These are phyloP conservation scores for Fusarium bulbicola DNA, from an alignment of 2,329 filamentous ascomycete species.

Conservation along the genomic window DNA sequence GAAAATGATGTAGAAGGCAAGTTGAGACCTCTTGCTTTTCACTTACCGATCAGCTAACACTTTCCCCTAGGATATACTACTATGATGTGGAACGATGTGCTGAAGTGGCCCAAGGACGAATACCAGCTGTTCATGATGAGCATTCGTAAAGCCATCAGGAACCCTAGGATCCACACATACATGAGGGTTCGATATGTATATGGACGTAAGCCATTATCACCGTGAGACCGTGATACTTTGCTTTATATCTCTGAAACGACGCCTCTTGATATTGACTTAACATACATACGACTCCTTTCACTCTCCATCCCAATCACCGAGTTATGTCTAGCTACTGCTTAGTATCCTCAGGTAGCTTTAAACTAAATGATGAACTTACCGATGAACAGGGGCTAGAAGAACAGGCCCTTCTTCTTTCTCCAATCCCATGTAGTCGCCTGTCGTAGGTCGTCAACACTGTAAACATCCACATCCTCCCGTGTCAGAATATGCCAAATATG, in stretches of 20 bases:
- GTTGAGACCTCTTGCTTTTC: fast-evolving
- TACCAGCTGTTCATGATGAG: conserved; percentile 35
- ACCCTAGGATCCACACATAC: conserved; percentile 30
- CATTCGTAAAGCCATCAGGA: conserved; percentile 27
- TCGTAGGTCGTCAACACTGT: not conserved
- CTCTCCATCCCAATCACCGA: no score
- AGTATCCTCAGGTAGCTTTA: no score
- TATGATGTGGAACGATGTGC: conserved; percentile 31
- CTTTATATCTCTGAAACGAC: no score
- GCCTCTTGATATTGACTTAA: not conserved
- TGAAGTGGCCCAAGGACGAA: conserved; percentile 32
- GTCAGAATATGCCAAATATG: not conserved
- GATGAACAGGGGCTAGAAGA: not conserved
- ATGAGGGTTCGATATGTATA: conserved; percentile 32
- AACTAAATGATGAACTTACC: no score
- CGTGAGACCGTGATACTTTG: not conserved
- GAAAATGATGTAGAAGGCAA: conserved; percentile 33
- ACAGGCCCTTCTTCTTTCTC: not conserved
- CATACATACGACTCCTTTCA: not conserved
- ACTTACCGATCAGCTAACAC: fast-evolving
- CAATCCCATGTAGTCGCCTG: not conserved
- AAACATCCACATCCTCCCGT: not conserved
- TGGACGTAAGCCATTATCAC: conserved; percentile 14
- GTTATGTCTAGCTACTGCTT: no score
- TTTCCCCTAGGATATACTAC: not conserved